Percentiles rank a stretch among this genome's conserved stretches.
Evolutionary conservation across 169 alveolate species (phyloP).

Genomic region (Perkinsus olseni): DNA sequence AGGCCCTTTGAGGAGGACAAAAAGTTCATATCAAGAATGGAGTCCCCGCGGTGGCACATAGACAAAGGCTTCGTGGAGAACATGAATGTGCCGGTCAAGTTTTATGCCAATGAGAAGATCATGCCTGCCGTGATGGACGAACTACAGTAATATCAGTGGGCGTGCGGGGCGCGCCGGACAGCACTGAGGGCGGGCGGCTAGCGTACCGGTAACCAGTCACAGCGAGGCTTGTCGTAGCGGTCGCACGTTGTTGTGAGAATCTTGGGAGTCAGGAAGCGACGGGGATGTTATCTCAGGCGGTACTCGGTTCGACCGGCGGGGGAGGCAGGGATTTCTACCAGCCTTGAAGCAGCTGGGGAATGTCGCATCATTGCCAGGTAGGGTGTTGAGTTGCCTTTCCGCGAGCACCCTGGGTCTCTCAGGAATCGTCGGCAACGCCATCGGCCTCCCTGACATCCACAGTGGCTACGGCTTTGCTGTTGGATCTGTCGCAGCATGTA

Average conservation of each 20-base stretch:
- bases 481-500: conserved; percentile 78
- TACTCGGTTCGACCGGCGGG: not conserved
- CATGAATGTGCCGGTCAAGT: conserved; percentile 65
- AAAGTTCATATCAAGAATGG: not conserved
- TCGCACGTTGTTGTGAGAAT: too few relatives aligned
- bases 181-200: too few relatives aligned
- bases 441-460: conserved; percentile 69
- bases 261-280: too few relatives aligned
- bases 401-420: not conserved
- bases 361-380: conserved; percentile 78
- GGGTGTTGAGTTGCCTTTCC: conserved; percentile 44
- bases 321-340: conserved; percentile 65
- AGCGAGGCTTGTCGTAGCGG: too few relatives aligned
- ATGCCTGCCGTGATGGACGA: conserved; percentile 53
- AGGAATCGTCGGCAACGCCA: not conserved
- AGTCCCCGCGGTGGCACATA: conserved; percentile 1
- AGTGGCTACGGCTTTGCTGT: conserved; percentile 77
- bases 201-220: too few relatives aligned
- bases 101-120: conserved; percentile 57
- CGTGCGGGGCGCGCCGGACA: not conserved
- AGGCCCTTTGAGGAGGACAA: not conserved
- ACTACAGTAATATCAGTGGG: conserved; percentile 32
- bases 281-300: not conserved
- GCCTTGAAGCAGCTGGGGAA: conserved; percentile 74
- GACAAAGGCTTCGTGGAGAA: conserved; percentile 63